Percentiles rank a stretch among this genome's conserved stretches.
phyloP scores from a whole-genome alignment of 2,329 filamentous ascomycete genomes.

The Ascochyta clinopodiicola region DNA sequence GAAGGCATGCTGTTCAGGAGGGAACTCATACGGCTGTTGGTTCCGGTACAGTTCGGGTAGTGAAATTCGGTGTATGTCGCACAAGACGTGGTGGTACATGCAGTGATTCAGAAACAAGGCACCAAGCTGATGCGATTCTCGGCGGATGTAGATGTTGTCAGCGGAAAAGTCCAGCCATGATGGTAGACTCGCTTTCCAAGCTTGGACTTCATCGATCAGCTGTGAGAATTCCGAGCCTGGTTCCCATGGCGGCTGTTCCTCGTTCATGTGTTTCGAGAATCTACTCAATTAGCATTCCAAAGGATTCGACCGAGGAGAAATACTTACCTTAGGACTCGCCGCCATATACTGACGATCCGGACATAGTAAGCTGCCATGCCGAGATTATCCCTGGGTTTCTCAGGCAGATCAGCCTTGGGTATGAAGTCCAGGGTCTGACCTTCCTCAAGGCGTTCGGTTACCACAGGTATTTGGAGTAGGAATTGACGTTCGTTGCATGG shows the following conservation, averaged over 20 bases:
- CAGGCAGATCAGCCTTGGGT: conserved; percentile 31
- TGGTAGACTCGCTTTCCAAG: conserved; percentile 38
- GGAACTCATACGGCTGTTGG: conserved; percentile 39
- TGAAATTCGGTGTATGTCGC: conserved; percentile 41
- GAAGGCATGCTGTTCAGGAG: conserved; percentile 32
- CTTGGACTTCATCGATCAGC: conserved; percentile 34
- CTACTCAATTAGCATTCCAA: conserved; percentile 9
- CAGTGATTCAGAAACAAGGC: conserved; percentile 42
- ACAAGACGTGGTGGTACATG: conserved; percentile 45
- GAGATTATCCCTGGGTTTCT: conserved; percentile 39
- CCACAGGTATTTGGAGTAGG: conserved; percentile 38
- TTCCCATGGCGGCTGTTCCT: conserved; percentile 40
- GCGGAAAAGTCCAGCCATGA: conserved; percentile 42
- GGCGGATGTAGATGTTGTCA: conserved; percentile 44
- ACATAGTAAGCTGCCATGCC: conserved; percentile 44
- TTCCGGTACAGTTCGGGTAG: conserved; percentile 42
- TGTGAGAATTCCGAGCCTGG: conserved; percentile 36
- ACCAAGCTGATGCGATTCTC: conserved; percentile 42
- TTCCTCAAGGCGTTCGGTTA: conserved; percentile 37
- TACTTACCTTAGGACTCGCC: conserved; percentile 37
- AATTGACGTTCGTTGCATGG: conserved; percentile 45
- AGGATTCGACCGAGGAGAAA: not conserved
- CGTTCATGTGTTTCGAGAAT: conserved; percentile 42
- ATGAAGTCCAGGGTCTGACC: conserved; percentile 36
- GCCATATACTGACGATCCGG: conserved; percentile 43